Base-by-base conservation (phyloP, 805 yeast genomes). In the Cyberlindnera mycetangii region DNA sequence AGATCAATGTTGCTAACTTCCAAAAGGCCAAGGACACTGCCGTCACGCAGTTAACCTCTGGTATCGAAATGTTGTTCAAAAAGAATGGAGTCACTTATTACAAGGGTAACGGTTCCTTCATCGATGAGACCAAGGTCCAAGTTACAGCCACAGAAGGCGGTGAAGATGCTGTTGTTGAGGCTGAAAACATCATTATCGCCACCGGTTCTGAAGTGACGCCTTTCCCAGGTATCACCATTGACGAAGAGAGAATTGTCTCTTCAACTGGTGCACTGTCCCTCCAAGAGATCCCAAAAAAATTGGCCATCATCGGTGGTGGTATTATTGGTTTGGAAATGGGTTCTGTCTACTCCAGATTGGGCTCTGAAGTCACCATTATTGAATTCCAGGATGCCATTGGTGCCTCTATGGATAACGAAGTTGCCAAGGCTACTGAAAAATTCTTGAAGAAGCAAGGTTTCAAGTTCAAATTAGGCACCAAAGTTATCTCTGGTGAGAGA, bases 291-390 rank as follows among this genome's bases (percentile, higher is more conserved):
- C 99, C 99, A 64, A 89, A 93, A 77, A 82, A 76, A 66, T 62
- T 93, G 64, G 85, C 92, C 56, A 82, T 93, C 70, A 92, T 93
- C 61, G 99, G 99, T 67, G 99, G 97, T 72, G 99, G 99, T 77
- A 92, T 93, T 73, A 93, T 93, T 66, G 99, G 99, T 64, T 80
- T 93, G 58, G 99, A 93, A 75, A 93, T 93, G 97, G 99, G 96
- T 52, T 90, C 98, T 20, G 99, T 93, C 38, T 93, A 95, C 84
- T 73, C 90, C 47, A 82, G 99, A 71, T 74, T 93, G 60, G 99
- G 99, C 36, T 74, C 96, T 34, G 89, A 93, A 73, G 99, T 93
- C 53, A 92, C 97, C 35, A 85, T 93, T 45, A 72, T 93, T 49
- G 99, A 93, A 77, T 93, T 79, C 81, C 88, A 83, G 69, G 75